Conservation (phyloP, 495 filamentous ascomycete genomes). For the Podospora anserina region DNA sequence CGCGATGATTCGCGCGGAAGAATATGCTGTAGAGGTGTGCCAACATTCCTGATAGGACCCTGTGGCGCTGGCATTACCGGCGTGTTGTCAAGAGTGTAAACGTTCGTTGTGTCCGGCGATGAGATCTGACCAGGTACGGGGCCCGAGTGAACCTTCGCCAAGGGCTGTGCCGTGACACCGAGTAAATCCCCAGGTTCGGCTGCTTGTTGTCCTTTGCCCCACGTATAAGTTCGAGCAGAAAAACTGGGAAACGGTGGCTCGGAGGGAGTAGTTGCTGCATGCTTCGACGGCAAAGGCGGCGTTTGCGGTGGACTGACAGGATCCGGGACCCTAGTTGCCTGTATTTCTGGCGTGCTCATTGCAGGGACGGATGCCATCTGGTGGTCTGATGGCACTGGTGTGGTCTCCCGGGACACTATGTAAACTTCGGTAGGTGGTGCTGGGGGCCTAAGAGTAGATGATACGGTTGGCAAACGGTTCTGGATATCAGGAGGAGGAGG, state of each 20-base stretch:
- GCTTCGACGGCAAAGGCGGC: not conserved
- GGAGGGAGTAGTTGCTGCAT: not conserved
- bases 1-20: not conserved
- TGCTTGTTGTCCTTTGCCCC: not conserved
- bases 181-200: not conserved
- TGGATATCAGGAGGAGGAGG: not conserved
- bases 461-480: constrained; percentile 3
- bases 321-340: not conserved
- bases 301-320: not conserved
- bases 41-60: not conserved
- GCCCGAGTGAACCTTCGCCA: not conserved
- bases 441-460: not conserved
- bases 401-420: not conserved
- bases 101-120: not conserved
- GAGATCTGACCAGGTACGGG: not conserved
- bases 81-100: not conserved
- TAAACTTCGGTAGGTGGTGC: constrained; percentile 4
- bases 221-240: not conserved
- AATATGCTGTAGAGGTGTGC: not conserved
- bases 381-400: not conserved
- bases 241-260: not conserved
- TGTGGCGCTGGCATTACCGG: not conserved
- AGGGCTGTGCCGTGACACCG: not conserved
- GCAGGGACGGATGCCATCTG: not conserved
- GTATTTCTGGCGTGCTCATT: not conserved